Conservation (phyloP, 2,329 filamentous ascomycete genomes). For the Metarhizium album region DNA sequence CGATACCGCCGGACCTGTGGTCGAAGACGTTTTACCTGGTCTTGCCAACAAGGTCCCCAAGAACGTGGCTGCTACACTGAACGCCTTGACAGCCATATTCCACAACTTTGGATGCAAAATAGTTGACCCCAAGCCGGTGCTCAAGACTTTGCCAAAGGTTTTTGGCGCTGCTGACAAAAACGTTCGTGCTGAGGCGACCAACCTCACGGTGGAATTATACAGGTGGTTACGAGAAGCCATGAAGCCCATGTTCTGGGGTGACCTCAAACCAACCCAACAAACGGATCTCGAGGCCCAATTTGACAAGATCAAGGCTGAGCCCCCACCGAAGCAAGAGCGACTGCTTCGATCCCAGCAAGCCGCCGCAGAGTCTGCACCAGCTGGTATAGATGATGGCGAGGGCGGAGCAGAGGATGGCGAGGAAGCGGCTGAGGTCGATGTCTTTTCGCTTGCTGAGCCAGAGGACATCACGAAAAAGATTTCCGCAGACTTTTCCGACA, state of each 20-base stretch:
- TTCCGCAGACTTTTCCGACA: conserved; percentile 71
- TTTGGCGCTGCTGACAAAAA: conserved; percentile 98
- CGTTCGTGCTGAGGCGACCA: conserved; percentile 86
- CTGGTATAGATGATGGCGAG: conserved; percentile 45
- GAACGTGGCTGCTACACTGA: conserved; percentile 60
- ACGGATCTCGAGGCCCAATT: conserved; percentile 88
- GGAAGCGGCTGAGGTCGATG: conserved; percentile 58
- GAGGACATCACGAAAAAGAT: conserved; percentile 78
- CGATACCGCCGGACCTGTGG: conserved; percentile 71
- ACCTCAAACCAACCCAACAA: conserved; percentile 92
- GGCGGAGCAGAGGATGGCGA: conserved; percentile 43
- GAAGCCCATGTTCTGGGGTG: conserved; percentile 95
- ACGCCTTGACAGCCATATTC: conserved; percentile 71
- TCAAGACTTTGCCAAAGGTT: conserved; percentile 79
- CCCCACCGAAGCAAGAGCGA: conserved; percentile 79
- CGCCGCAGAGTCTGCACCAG: conserved; percentile 60
- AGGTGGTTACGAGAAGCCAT: conserved; percentile 95
- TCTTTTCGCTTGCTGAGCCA: conserved; percentile 71
- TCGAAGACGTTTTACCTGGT: conserved; percentile 80
- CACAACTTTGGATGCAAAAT: conserved; percentile 93
- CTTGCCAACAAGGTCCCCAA: conserved; percentile 87
- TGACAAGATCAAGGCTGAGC: conserved; percentile 82
- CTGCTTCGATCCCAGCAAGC: conserved; percentile 83
- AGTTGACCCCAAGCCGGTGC: conserved; percentile 81
- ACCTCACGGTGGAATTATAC: conserved; percentile 86